phyloP scores from a whole-genome alignment of 805 yeast species.

The Hanseniaspora jakobsenii region DNA sequence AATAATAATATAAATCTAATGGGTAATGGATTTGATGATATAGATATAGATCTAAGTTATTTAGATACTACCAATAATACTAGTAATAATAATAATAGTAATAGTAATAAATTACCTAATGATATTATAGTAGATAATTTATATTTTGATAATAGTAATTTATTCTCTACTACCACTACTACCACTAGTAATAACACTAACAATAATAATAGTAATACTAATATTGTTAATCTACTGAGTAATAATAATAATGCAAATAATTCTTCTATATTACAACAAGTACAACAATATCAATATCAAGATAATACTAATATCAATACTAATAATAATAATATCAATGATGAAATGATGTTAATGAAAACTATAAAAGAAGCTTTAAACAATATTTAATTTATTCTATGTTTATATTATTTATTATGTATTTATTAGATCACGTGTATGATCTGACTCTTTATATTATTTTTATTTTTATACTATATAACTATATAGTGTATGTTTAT shows the following conservation, averaged over 20 bases:
- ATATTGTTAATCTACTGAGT: not conserved
- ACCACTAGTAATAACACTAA: not conserved
- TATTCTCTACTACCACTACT: no score
- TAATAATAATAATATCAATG: slow-evolving; percentile 7
- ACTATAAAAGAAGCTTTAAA: slow-evolving; percentile 22
- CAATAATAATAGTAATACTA: not conserved
- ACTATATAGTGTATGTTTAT: no score
- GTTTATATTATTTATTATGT: no score
- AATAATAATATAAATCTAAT: not conserved
- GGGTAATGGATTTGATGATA: slow-evolving; percentile 13
- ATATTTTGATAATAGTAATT: slow-evolving; percentile 13
- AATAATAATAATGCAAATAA: slow-evolving; percentile 5
- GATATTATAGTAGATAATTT: slow-evolving; percentile 10
- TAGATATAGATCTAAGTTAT: slow-evolving; percentile 9
- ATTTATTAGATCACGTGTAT: no score
- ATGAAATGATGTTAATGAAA: slow-evolving; percentile 22
- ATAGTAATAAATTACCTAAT: not conserved
- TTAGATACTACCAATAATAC: not conserved
- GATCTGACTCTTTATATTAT: no score
- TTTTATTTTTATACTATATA: not conserved
- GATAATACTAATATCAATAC: not conserved
- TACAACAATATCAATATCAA: slow-evolving; percentile 12
- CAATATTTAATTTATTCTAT: slow-evolving; percentile 18
- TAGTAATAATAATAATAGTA: no score
- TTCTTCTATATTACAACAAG: slow-evolving; percentile 6